phyloP scores from a whole-genome alignment of 768 basidiomycete species.

The Hericium alpestre region DNA sequence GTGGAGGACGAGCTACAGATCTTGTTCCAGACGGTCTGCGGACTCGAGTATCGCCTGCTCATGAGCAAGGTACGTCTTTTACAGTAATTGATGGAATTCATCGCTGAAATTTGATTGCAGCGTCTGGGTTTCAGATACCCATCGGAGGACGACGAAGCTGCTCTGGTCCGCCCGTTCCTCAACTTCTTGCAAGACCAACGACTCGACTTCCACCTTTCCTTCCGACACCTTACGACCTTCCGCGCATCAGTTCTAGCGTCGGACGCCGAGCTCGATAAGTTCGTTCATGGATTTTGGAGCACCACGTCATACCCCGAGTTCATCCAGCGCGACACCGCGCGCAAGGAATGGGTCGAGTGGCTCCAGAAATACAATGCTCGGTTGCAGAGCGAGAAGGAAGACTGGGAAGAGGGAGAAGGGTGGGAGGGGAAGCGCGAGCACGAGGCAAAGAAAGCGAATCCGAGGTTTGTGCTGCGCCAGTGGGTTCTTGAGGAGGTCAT shows the following conservation, averaged over 20 bases:
- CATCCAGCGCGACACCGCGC: conserved; percentile 35
- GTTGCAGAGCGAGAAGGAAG: conserved; percentile 38
- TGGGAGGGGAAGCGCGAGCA: background rate
- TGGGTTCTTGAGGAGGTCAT: conserved; percentile 97
- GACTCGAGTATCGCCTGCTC: conserved; percentile 51
- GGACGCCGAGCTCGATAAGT: conserved; percentile 26
- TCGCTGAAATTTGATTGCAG: conserved; percentile 22
- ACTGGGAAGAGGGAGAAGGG: conserved; percentile 30
- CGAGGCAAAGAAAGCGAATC: conserved; percentile 58
- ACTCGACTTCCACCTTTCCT: conserved; percentile 84
- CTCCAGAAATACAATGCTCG: conserved; percentile 50
- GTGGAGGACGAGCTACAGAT: conserved; percentile 52
- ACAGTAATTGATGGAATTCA: no score
- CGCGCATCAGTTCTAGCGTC: conserved; percentile 25
- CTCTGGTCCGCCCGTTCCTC: conserved; percentile 59
- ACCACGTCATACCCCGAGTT: conserved; percentile 35
- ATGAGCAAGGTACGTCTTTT: conserved; percentile 52
- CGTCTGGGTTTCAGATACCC: conserved; percentile 66
- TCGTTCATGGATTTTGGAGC: conserved; percentile 34
- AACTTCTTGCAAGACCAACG: conserved; percentile 58
- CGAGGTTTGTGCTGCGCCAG: conserved; percentile 86
- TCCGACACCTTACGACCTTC: conserved; percentile 65
- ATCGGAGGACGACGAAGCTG: conserved; percentile 46
- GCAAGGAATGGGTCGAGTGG: conserved; percentile 51
- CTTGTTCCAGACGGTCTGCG: conserved; percentile 46